phyloP scores from a whole-genome alignment of 148 eudicot genomes.

The Heliamphora exappendiculata region DNA sequence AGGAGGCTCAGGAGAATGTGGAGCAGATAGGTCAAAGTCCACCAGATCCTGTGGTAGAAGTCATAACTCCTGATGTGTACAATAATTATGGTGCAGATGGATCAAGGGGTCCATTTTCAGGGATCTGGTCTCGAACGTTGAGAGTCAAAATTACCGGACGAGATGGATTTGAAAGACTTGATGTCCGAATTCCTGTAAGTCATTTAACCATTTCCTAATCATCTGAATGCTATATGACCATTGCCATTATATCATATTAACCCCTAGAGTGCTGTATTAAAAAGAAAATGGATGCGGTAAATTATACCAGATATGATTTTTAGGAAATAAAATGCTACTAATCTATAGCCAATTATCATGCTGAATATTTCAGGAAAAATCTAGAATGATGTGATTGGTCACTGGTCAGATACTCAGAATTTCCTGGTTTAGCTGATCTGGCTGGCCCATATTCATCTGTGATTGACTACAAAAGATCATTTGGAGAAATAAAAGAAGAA shows the following conservation, averaged over 20 bases:
- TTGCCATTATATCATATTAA: neutral
- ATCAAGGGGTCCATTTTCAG: constrained; percentile 41
- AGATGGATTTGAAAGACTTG: constrained; percentile 83
- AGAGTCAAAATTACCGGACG: constrained; percentile 78
- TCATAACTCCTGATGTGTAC: constrained; percentile 63
- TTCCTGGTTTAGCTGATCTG: neutral
- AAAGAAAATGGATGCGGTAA: neutral
- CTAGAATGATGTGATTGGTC: neutral
- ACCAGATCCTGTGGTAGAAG: constrained; percentile 50
- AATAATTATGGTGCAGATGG: constrained; percentile 35
- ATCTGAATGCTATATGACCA: neutral
- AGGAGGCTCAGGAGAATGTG: constrained; percentile 26
- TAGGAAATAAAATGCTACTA: neutral
- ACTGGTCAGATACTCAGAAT: neutral
- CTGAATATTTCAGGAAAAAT: neutral
- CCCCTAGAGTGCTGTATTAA: neutral
- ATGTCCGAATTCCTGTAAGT: constrained; percentile 87
- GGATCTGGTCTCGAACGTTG: constrained; percentile 71
- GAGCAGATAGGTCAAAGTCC: constrained; percentile 34
- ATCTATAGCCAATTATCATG: neutral
- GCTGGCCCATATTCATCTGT: neutral
- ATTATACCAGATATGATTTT: neutral
- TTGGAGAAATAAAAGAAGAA: neutral
- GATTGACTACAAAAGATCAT: neutral
- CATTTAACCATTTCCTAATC: neutral